Base-by-base conservation (phyloP, 345 rosid species). In the Hibiscus tridactylites region DNA sequence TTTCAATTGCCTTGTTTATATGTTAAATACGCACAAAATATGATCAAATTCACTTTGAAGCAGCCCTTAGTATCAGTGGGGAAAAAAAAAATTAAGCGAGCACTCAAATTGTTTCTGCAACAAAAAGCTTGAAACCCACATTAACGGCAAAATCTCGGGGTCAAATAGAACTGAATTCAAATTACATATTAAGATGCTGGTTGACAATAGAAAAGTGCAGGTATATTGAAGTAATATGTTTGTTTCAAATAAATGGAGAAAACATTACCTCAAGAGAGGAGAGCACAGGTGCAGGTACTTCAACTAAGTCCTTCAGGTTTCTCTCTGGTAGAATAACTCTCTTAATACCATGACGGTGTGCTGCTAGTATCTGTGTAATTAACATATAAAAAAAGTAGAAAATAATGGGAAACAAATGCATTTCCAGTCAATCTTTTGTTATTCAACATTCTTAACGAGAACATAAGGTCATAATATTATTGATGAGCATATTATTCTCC, bases 311-410 rank as follows among this genome's bases (percentile, higher is more conserved):
- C 85, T 95, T 95, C 66, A 90, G 31, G 79, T 95, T 95, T 84
- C 97, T 89, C 84, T 90, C 94, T 0, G 99, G 98, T 74, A 95
- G 85, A 75, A 95, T 95, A 73, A 95, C 96, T 83, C 99, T 89
- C 82, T 88, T 92, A 70, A 95, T 88, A 39, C 99, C 98, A 69
- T 75, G 76, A 1, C 97, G 91, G 52, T 95, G 99, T 31, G 99
- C 99, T 16, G 99, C 99, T 85, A 95, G 78, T 81, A 95, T 82
- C 99, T 95, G 87, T 81, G 77, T 8, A 77, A 54, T 58, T 6
- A 15, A 67, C 59, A 80, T 74, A 61, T 13, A 52, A 44, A 63
- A 63, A 54, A 58, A 61, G 3, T 9, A 59, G 26, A 1, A 66
- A 50, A 31, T 29, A 58, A n/a, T 16, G 46, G 21, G 28, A 50